Evolutionary conservation across 192 early-diverging fungal genomes (phyloP), one percentile per base, ranked within the genome.

Genomic region (Coemansia sp.): DNA sequence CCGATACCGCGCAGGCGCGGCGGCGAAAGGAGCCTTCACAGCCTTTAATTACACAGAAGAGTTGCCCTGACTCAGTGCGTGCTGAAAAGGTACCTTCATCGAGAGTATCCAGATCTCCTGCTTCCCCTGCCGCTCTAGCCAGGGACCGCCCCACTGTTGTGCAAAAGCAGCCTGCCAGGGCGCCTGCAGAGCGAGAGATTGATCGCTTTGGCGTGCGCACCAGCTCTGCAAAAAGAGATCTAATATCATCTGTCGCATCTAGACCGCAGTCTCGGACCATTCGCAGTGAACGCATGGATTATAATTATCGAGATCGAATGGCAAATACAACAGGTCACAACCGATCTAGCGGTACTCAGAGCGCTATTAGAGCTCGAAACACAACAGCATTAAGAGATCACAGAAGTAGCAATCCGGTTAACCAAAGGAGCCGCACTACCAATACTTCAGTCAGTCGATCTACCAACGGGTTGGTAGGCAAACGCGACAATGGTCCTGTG

Each of bases 151-250:
- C 39, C 17, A 3, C 39, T 46, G 39, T 46, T 46, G 39, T 46
- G 39, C 5, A 46, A 14, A 46, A 67, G 58, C 52, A 46, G n/a
- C 58, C 51, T 5, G 51, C 46, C 20, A 54, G 67, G 21, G 59
- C 42, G 57, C 30, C 70, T 10, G 70, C 74, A 1, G 74, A 76
- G 64, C 78, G 78, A 17, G 78, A 76, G 36, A 64, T 76, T 10
- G 78, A 81, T 24, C 66, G 78, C 14, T 81, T 81, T 65, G 78
- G 78, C 0, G 74, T 81, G 14, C 58, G 62, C 8, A 29, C 68
- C 27, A 59, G 23, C 27, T 59, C 50, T 11, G 19, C 57, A 14
- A 24, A 31, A 33, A 54, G 24, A 22, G 11, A 27, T 27, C 19
- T 6, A 25, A 11, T 25, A 27, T 11, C 53, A n/a, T 22, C 53